phyloP scores from a whole-genome alignment of 768 basidiomycete genomes.

The Xerocomellus intermedius region DNA sequence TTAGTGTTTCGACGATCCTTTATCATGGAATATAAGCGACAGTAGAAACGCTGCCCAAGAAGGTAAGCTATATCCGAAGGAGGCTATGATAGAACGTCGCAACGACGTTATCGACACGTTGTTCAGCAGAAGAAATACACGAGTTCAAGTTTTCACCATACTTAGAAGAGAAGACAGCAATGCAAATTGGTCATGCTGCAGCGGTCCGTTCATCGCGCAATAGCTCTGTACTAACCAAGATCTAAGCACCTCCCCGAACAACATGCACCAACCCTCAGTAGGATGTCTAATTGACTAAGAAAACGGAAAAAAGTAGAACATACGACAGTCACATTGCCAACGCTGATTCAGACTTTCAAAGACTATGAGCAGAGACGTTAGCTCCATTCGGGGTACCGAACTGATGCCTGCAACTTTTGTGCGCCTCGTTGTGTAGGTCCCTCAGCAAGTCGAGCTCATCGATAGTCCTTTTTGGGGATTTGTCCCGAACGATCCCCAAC shows the following conservation, averaged over 20 bases:
- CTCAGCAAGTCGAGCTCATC: conserved; percentile 30
- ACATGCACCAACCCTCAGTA: background rate
- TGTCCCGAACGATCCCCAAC: conserved; percentile 24
- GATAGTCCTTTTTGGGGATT: conserved; percentile 21
- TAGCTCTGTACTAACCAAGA: background rate
- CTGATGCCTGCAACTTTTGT: conserved; percentile 5
- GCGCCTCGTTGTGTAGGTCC: conserved; percentile 21
- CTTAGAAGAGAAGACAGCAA: background rate
- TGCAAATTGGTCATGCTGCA: background rate
- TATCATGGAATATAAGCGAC: background rate
- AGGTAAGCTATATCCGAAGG: background rate
- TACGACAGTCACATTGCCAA: background rate
- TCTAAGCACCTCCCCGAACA: background rate
- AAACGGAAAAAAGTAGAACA: background rate
- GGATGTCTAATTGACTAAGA: background rate
- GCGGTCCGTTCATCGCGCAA: no score
- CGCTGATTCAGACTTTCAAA: background rate
- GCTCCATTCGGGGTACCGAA: conserved; percentile 7
- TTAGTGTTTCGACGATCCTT: background rate
- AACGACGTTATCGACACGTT: background rate
- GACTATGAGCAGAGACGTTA: conserved; percentile 6
- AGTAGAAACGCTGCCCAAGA: background rate
- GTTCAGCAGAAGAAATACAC: background rate
- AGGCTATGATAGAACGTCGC: background rate
- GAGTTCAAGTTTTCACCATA: background rate